These are phyloP conservation scores for Albizia julibrissin DNA, from an alignment of 306 rosid species.

Conservation along the genomic window DNA sequence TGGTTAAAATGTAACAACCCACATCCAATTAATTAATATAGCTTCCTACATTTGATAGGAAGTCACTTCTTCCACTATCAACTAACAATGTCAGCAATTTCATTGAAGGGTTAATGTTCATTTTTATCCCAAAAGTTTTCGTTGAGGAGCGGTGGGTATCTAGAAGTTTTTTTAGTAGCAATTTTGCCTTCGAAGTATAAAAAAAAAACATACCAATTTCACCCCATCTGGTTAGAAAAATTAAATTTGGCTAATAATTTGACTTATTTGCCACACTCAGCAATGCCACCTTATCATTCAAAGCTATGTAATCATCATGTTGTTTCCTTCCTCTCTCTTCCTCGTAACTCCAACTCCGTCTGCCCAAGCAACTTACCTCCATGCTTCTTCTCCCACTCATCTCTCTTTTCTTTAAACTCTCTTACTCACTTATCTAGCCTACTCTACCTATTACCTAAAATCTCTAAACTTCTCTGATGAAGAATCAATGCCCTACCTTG, in stretches of 20 bases:
- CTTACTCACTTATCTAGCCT: neutral
- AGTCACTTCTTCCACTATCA: neutral
- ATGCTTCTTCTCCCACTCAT: neutral
- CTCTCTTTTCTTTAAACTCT: neutral
- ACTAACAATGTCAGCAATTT: neutral
- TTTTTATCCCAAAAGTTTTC: too few species aligned
- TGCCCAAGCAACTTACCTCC: neutral
- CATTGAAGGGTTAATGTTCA: neutral
- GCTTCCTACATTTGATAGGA: neutral
- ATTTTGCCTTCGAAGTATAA: too few species aligned
- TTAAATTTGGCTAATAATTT: too few species aligned
- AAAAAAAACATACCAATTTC: too few species aligned
- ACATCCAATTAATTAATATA: too few species aligned
- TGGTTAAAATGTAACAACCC: too few species aligned
- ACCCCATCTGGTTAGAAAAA: rapidly evolving
- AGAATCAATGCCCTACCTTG: conserved; percentile 80
- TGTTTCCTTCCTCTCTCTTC: too few species aligned
- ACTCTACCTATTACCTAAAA: neutral
- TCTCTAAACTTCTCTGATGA: conserved; percentile 45
- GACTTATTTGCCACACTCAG: too few species aligned
- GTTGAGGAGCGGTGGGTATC: too few species aligned
- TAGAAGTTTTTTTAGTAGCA: too few species aligned
- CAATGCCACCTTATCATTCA: too few species aligned
- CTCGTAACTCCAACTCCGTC: neutral
- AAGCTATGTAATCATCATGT: too few species aligned